A percentile compares a stretch with the other conserved stretches of the same genome.
phyloP scores from a whole-genome alignment of 2,329 filamentous ascomycete species.

The Colletotrichum caudatum region DNA sequence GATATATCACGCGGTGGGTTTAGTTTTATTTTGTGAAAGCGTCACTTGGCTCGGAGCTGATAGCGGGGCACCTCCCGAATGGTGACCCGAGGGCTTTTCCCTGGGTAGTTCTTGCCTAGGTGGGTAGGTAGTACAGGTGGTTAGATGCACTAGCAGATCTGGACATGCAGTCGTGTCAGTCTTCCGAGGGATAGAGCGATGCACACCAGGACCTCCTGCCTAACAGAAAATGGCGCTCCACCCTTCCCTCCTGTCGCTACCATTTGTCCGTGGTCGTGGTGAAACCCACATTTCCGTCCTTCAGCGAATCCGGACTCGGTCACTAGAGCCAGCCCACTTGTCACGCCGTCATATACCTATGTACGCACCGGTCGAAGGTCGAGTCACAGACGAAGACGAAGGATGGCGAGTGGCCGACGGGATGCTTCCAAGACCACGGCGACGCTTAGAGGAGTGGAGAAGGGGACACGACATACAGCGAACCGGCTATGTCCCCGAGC shows the following conservation, averaged over 20 bases:
- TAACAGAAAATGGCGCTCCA: conserved; percentile 29
- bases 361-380: neutral
- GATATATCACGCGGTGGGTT: conserved; percentile 21
- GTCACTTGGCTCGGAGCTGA: conserved; percentile 4
- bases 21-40: neutral
- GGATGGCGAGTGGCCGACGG: neutral
- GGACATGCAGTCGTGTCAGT: neutral
- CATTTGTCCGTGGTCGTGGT: conserved; percentile 19
- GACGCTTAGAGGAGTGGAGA: neutral
- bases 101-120: conserved; percentile 6
- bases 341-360: neutral
- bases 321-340: conserved; percentile 13
- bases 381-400: neutral
- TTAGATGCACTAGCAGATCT: conserved; percentile 35
- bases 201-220: conserved; percentile 26
- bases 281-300: conserved; percentile 32
- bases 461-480: neutral
- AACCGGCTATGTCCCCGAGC: neutral
- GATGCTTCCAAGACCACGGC: neutral
- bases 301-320: conserved; percentile 32
- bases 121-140: neutral
- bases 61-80: conserved; percentile 24
- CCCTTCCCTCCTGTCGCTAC: neutral
- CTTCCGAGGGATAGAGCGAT: conserved; percentile 18
- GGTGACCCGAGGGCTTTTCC: conserved; percentile 7